Evolutionary conservation across 2,329 filamentous ascomycete species (phyloP).

Genomic region (Thielaviopsis ethacetica): DNA sequence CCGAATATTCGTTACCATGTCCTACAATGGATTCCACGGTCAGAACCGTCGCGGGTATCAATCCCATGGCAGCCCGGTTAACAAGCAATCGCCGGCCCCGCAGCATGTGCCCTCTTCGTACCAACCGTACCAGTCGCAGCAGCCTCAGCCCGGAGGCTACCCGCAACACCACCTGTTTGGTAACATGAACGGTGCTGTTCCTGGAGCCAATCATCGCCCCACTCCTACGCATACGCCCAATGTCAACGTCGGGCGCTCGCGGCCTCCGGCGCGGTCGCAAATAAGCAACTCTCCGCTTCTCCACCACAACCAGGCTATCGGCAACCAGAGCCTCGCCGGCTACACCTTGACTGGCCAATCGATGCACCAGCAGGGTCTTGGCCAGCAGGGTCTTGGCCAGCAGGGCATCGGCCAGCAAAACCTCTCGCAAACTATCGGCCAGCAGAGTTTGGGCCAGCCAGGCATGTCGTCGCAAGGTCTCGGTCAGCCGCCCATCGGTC

Average conservation of each 20-base stretch:
- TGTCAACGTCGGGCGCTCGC: constrained; percentile 29
- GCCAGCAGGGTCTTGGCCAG: constrained; percentile 14
- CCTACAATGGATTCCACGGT: neutral
- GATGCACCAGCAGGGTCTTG: constrained; percentile 16
- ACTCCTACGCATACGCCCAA: constrained; percentile 31
- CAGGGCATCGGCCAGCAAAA: constrained; percentile 11
- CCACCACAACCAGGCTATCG: constrained; percentile 14
- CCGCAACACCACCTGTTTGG: constrained; percentile 39
- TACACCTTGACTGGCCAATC: constrained; percentile 18
- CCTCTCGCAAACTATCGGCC: constrained; percentile 1
- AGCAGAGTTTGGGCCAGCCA: neutral
- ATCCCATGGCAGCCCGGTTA: constrained; percentile 31
- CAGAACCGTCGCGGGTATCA: constrained; percentile 1
- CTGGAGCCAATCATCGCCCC: constrained; percentile 29
- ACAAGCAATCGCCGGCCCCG: constrained; percentile 38
- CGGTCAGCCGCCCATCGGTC: constrained; percentile 5
- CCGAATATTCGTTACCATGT: neutral
- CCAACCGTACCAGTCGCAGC: constrained; percentile 32
- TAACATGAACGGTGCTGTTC: constrained; percentile 30
- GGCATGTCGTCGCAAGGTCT: constrained; percentile 5
- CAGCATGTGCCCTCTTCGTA: constrained; percentile 41
- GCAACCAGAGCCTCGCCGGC: constrained; percentile 13
- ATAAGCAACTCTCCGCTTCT: constrained; percentile 21
- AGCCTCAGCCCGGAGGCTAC: constrained; percentile 17
- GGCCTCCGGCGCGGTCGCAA: constrained; percentile 24